These are phyloP conservation scores for Aspergillus nanangensis DNA, from an alignment of 495 filamentous ascomycete species.

Conservation along the genomic window DNA sequence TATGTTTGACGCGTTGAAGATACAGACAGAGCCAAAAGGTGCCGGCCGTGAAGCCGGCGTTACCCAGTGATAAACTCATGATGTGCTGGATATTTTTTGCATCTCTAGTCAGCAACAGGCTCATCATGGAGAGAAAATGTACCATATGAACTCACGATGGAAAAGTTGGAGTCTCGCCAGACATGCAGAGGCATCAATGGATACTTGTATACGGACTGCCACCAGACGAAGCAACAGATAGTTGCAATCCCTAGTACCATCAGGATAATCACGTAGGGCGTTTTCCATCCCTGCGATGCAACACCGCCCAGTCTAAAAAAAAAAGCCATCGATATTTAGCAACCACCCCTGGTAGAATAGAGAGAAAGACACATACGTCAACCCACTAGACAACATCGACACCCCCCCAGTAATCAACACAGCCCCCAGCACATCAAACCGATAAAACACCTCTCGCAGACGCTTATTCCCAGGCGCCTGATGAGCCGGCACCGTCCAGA, in stretches of 20 bases:
- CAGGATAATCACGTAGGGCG: slow-evolving; percentile 59
- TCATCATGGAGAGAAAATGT: not conserved
- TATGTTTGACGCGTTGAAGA: slow-evolving; percentile 38
- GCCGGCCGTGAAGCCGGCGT: slow-evolving; percentile 30
- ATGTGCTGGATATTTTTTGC: too few relatives aligned
- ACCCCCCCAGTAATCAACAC: slow-evolving; percentile 59
- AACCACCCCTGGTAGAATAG: too few relatives aligned
- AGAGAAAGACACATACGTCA: slow-evolving; percentile 47
- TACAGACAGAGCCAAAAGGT: slow-evolving; percentile 37
- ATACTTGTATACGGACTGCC: slow-evolving; percentile 46
- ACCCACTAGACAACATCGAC: slow-evolving; percentile 57
- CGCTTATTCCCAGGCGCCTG: slow-evolving; percentile 39
- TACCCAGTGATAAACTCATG: slow-evolving; percentile 16
- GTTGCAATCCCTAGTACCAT: slow-evolving; percentile 59
- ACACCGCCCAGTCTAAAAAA: slow-evolving; percentile 38
- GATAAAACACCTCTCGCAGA: slow-evolving; percentile 40
- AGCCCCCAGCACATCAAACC: slow-evolving; percentile 64
- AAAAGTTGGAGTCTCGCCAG: slow-evolving; percentile 37
- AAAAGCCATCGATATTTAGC: too few relatives aligned
- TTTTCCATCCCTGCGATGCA: slow-evolving; percentile 60
- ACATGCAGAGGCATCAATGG: slow-evolving; percentile 35
- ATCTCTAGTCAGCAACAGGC: slow-evolving; percentile 1
- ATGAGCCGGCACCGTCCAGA: slow-evolving; percentile 63
- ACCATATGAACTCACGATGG: slow-evolving; percentile 17
- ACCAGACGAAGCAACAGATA: slow-evolving; percentile 54